Percentiles rank a stretch among this genome's conserved stretches.
phyloP scores from a whole-genome alignment of 768 basidiomycete genomes.

The Xerocomus brunneocitrinus region DNA sequence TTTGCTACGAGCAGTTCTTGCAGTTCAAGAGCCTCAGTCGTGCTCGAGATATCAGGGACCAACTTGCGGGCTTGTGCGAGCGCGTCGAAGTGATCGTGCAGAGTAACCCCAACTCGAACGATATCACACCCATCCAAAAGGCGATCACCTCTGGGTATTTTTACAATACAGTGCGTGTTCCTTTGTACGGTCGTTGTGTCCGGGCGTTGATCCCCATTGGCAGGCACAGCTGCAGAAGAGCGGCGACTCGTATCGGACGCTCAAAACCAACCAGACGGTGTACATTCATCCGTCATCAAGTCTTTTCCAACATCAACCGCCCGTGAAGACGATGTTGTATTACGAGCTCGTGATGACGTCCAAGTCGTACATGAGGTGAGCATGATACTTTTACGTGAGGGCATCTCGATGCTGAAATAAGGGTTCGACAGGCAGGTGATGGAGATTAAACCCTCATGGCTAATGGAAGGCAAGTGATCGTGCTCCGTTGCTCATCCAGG shows the following conservation, averaged over 20 bases:
- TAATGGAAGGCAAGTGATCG: constrained; percentile 69
- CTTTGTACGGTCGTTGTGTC: background rate
- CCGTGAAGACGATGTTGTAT: constrained; percentile 84
- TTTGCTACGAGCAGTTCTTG: constrained; percentile 92
- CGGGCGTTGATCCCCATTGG: background rate
- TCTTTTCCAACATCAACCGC: constrained; percentile 93
- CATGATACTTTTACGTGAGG: background rate
- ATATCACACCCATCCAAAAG: constrained; percentile 92
- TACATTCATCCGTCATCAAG: constrained; percentile 96
- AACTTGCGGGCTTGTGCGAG: constrained; percentile 92
- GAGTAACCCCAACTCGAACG: constrained; percentile 86
- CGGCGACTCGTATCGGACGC: constrained; percentile 94
- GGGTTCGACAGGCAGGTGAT: constrained; percentile 69
- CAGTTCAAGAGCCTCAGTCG: constrained; percentile 93
- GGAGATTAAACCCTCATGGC: constrained; percentile 96
- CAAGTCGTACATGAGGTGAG: constrained; percentile 89
- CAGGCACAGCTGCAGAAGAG: constrained; percentile 91
- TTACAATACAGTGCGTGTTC: constrained; percentile 76
- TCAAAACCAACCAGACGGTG: constrained; percentile 94
- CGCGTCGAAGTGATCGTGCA: constrained; percentile 91
- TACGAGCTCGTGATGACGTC: constrained; percentile 97
- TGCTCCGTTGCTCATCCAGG: background rate
- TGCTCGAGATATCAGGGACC: constrained; percentile 94
- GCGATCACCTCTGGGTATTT: constrained; percentile 94
- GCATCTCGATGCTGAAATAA: background rate